These are phyloP conservation scores for Penicillium cinerascens DNA, from an alignment of 495 filamentous ascomycete genomes.

Conservation along the genomic window DNA sequence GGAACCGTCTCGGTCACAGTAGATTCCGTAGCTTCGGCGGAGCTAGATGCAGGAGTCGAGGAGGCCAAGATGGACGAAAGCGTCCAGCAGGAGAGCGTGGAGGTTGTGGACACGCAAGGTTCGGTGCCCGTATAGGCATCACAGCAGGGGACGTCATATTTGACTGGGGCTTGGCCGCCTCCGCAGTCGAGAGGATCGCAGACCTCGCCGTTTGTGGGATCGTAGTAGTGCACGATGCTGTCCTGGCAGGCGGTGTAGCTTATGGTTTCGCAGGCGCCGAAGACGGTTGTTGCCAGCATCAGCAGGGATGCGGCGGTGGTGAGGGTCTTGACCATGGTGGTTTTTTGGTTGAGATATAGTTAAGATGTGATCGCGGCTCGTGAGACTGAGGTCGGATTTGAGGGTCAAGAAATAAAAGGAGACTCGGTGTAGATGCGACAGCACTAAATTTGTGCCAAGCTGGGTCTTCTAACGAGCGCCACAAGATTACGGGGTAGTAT, in stretches of 20 bases:
- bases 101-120: conserved; percentile 26
- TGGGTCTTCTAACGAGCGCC: neutral
- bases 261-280: conserved; percentile 11
- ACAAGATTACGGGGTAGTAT: neutral
- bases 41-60: conserved; percentile 1
- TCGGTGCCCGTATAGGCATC: conserved; percentile 51
- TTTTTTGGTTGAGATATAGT: neutral
- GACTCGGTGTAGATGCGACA: neutral
- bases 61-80: conserved; percentile 5
- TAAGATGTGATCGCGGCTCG: neutral
- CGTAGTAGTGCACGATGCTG: conserved; percentile 43
- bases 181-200: conserved; percentile 57
- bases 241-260: conserved; percentile 30
- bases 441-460: neutral
- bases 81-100: conserved; percentile 35
- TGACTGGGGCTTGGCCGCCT: conserved; percentile 54
- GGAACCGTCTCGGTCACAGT: neutral
- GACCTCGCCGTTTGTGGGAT: conserved; percentile 52
- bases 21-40: conserved; percentile 3
- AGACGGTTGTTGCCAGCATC: conserved; percentile 13
- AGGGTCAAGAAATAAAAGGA: neutral
- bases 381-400: neutral
- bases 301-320: conserved; percentile 9
- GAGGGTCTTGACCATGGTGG: conserved; percentile 9
- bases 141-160: conserved; percentile 55